phyloP scores from a whole-genome alignment of 2,329 filamentous ascomycete genomes.

The Aspergillus ochraceoroseus region DNA sequence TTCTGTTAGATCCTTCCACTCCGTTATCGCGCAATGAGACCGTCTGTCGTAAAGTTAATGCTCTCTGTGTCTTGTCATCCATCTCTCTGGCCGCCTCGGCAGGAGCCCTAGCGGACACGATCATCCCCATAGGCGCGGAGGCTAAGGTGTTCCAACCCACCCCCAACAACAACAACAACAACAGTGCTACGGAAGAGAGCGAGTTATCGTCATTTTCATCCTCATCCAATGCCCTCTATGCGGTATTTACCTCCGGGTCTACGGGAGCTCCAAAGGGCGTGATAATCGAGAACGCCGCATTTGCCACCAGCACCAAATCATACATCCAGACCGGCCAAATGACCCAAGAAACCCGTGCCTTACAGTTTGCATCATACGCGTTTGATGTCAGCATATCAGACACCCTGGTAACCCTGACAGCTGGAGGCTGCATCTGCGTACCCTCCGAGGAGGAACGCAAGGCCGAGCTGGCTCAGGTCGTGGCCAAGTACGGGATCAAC shows the following conservation, averaged over 20 bases:
- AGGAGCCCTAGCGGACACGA: neutral
- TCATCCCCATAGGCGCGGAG: neutral
- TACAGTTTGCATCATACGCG: conserved; percentile 39
- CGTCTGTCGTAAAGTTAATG: neutral
- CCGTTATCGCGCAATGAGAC: neutral
- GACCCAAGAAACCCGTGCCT: conserved; percentile 10
- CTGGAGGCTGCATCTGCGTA: conserved; percentile 44
- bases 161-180: too few relatives aligned
- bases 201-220: too few relatives aligned
- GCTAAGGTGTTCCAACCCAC: neutral
- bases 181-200: too few relatives aligned
- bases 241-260: conserved; percentile 45
- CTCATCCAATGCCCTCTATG: conserved; percentile 26
- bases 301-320: conserved; percentile 42
- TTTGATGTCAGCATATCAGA: conserved; percentile 38
- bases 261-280: conserved; percentile 46
- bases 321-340: neutral
- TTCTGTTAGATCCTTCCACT: neutral
- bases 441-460: conserved; percentile 40
- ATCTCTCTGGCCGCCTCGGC: neutral
- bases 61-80: neutral
- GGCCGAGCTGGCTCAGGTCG: conserved; percentile 29
- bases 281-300: conserved; percentile 36
- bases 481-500: conserved; percentile 28
- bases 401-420: conserved; percentile 35